Evolutionary conservation across 2,329 filamentous ascomycete species (phyloP), one percentile per base, ranked within the genome.

Genomic region (Westerdykella aurantiaca): DNA sequence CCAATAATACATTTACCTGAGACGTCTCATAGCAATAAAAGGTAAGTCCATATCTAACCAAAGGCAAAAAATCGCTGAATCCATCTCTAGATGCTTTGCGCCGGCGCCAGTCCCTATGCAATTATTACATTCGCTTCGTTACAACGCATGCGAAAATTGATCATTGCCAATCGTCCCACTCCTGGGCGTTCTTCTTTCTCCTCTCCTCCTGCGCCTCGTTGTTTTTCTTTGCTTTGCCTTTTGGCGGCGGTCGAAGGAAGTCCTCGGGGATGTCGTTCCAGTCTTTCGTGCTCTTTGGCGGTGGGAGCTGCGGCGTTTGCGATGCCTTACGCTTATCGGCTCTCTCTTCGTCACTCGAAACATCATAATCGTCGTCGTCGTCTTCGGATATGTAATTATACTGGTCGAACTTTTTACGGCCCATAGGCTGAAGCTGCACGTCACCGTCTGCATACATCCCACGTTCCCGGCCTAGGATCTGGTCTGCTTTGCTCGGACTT

Each of bases 231-330:
- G 57, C 52, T 39, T 63, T 58, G 17, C 56, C 56, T 39, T 67
- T 54, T 23, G 57, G 56, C 23, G 57, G 50, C 3, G 54, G 48
- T 18, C 58, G 48, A 10, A 66, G 22, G 37, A 72, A 71, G 14
- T 71, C 72, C 5, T 72, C 71, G 12, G 72, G 72, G 4, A 75
- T 58, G 45, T 75, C 72, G 43, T 75, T 75, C 72, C 72, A 75
- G 42, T 72, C 69, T 35, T 57, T 59, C 9, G 64, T 70, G 6
- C 31, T 34, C 29, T 54, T 55, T 1, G 48, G 49, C 0, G 45
- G 42, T 14, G 45, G 46, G 2, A 43, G 53, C 33, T 52, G 51
- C 31, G 37, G 41, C 23, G 41, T 47, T 34, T 50, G 49, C 3
- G 57, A 47, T 34, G 39, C 51, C 43, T 42, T 57, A 12, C 51